These are phyloP conservation scores for Colletotrichum chlorophyti DNA, from an alignment of 2,329 filamentous ascomycete genomes.

Conservation along the genomic window DNA sequence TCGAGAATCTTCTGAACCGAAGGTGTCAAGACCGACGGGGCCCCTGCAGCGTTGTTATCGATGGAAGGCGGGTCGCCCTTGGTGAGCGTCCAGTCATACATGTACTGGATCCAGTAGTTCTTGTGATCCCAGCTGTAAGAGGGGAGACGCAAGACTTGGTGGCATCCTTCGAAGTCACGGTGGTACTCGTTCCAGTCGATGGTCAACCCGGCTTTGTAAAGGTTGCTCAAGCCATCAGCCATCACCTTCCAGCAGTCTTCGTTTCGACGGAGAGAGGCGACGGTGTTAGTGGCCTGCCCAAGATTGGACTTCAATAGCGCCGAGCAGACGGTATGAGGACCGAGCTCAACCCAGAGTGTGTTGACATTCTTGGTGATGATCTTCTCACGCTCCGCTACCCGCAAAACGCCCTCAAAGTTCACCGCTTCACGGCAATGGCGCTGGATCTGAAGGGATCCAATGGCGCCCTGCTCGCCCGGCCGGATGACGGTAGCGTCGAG, in stretches of 20 bases:
- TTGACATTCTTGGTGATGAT: too few relatives aligned
- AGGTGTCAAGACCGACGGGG: constrained; percentile 35
- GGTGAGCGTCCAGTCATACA: constrained; percentile 51
- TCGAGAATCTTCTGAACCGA: constrained; percentile 45
- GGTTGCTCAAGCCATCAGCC: constrained; percentile 59
- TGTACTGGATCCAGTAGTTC: constrained; percentile 76
- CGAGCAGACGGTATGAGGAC: too few relatives aligned
- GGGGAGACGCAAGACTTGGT: constrained; percentile 69
- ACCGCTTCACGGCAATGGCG: too few relatives aligned
- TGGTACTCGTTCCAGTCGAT: constrained; percentile 74
- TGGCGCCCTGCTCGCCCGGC: too few relatives aligned
- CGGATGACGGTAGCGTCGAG: too few relatives aligned
- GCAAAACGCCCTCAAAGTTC: too few relatives aligned
- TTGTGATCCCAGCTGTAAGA: constrained; percentile 74
- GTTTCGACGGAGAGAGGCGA: constrained; percentile 62
- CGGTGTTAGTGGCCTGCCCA: too few relatives aligned
- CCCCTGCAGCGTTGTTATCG: too few relatives aligned
- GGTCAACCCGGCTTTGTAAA: constrained; percentile 64
- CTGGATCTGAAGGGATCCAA: too few relatives aligned
- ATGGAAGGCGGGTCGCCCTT: constrained; percentile 48
- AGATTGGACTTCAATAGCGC: too few relatives aligned
- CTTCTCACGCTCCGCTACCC: too few relatives aligned
- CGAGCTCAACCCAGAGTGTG: too few relatives aligned
- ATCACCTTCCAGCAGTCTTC: constrained; percentile 72
- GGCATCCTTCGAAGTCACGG: constrained; percentile 62